Conservation (phyloP, 495 filamentous ascomycete genomes). For the Penicillium alfredii region DNA sequence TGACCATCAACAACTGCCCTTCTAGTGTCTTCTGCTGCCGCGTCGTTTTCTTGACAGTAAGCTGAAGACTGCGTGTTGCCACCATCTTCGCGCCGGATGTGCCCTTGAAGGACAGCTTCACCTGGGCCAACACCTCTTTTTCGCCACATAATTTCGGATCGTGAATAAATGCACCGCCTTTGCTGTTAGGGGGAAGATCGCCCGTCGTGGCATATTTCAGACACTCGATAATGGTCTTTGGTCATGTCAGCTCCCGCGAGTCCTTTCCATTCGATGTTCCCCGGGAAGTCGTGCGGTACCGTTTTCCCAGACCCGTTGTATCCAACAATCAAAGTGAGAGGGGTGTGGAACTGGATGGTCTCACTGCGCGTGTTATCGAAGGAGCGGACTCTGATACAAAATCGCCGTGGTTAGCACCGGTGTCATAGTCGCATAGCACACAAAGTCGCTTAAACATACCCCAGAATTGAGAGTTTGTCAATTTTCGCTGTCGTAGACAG, state of each 20-base stretch:
- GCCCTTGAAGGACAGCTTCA: constrained; percentile 79
- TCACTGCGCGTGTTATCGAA: constrained; percentile 74
- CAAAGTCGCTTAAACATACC: constrained; percentile 39
- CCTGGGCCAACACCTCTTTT: constrained; percentile 84
- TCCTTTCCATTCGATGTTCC: background rate
- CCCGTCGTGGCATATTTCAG: constrained; percentile 98
- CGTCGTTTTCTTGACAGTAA: constrained; percentile 76
- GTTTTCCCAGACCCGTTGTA: constrained; percentile 98
- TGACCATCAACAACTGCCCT: constrained; percentile 63
- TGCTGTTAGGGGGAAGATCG: constrained; percentile 87
- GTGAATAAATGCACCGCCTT: constrained; percentile 91
- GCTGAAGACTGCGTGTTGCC: constrained; percentile 71
- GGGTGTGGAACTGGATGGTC: constrained; percentile 83
- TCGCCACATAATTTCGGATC: constrained; percentile 90
- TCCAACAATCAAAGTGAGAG: constrained; percentile 91
- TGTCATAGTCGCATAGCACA: background rate
- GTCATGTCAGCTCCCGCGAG: constrained; percentile 8
- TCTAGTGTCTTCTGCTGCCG: constrained; percentile 75
- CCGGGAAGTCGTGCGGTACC: constrained; percentile 28
- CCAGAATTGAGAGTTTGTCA: constrained; percentile 80
- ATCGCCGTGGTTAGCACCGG: constrained; percentile 2
- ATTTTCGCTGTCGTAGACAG: constrained; percentile 53
- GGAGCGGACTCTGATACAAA: constrained; percentile 65
- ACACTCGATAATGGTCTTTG: constrained; percentile 94
- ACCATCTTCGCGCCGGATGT: constrained; percentile 73